Evolutionary conservation across 768 basidiomycete genomes (phyloP).

Genomic region (Agaricus blazei): DNA sequence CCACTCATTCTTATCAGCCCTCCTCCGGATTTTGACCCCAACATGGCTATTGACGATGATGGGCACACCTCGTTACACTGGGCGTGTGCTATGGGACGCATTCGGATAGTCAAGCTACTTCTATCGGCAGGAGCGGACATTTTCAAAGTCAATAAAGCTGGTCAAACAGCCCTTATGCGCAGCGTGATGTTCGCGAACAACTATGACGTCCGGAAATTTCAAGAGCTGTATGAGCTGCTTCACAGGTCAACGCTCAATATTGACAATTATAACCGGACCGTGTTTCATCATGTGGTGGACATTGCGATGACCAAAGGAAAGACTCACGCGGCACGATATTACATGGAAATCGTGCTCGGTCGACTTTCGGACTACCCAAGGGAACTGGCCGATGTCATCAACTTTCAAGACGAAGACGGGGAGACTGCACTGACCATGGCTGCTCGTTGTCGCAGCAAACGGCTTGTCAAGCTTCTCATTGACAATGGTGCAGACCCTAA

Average conservation of each 20-base stretch:
- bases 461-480: conserved; percentile 90
- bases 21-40: conserved; percentile 88
- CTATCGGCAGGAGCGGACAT: conserved; percentile 94
- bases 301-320: conserved; percentile 97
- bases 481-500: conserved; percentile 97
- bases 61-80: conserved; percentile 96
- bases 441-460: conserved; percentile 91
- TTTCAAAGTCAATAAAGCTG: conserved; percentile 93
- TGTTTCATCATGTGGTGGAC: conserved; percentile 97
- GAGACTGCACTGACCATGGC: conserved; percentile 97
- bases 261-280: conserved; percentile 94
- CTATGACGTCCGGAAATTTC: conserved; percentile 98
- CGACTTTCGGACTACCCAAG: conserved; percentile 90
- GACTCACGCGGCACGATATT: conserved; percentile 95
- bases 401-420: conserved; percentile 98
- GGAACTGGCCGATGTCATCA: conserved; percentile 96
- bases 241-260: conserved; percentile 99
- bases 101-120: conserved; percentile 91
- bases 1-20: conserved; percentile 85
- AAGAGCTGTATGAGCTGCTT: conserved; percentile 92
- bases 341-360: conserved; percentile 93
- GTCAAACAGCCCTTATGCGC: conserved; percentile 97
- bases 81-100: conserved; percentile 98
- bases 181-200: conserved; percentile 99
- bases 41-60: conserved; percentile 96